A percentile compares a stretch with the other conserved stretches of the same genome.
Conservation (phyloP, 495 filamentous ascomycete species). For the Penicillium longicatenatum region DNA sequence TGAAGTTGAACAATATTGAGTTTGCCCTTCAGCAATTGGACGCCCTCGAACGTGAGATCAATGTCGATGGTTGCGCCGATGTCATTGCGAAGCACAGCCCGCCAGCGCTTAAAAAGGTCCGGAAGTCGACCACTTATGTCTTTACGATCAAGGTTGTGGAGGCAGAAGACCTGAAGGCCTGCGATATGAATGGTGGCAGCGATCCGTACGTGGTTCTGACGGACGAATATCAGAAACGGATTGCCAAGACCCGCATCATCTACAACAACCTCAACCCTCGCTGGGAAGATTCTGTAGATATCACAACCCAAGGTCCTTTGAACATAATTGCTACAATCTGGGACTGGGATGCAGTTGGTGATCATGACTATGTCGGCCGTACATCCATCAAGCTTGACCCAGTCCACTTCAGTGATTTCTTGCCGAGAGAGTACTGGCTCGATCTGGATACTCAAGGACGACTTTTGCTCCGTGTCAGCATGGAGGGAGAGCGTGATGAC, state of each 20-base stretch:
- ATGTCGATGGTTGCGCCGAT: constrained; percentile 91
- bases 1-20: constrained; percentile 98
- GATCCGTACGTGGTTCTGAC: constrained; percentile 97
- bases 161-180: constrained; percentile 96
- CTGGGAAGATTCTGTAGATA: constrained; percentile 97
- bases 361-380: constrained; percentile 95
- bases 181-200: constrained; percentile 90
- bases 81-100: constrained; percentile 69
- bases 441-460: constrained; percentile 95
- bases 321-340: constrained; percentile 97
- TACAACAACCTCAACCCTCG: constrained; percentile 91
- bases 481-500: constrained; percentile 98
- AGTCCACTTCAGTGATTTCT: constrained; percentile 90
- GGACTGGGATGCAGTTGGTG: constrained; percentile 97
- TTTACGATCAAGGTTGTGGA: constrained; percentile 99
- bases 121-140: constrained; percentile 78
- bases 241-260: constrained; percentile 91
- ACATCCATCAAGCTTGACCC: constrained; percentile 95
- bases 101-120: constrained; percentile 55
- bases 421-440: constrained; percentile 95
- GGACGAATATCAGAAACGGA: constrained; percentile 97
- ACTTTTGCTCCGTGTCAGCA: constrained; percentile 85
- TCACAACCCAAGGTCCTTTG: constrained; percentile 85
- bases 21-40: constrained; percentile 89
- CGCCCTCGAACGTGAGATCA: constrained; percentile 82